Percentiles rank a stretch among this genome's conserved stretches.
These are phyloP conservation scores for Rhynchosporium agropyri DNA, from an alignment of 2,329 filamentous ascomycete genomes.

Conservation along the genomic window DNA sequence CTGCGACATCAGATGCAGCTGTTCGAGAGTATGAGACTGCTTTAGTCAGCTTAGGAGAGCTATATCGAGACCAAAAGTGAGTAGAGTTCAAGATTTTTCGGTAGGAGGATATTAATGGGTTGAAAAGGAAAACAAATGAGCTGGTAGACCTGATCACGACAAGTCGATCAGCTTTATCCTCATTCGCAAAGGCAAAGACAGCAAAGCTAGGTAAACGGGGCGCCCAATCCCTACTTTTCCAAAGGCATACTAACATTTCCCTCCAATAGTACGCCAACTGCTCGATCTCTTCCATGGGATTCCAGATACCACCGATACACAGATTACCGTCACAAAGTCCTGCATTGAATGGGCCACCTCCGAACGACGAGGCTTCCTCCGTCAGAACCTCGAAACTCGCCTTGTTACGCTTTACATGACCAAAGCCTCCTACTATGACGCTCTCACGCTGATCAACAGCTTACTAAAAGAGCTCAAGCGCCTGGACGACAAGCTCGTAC, in stretches of 20 bases:
- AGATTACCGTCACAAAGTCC: constrained; percentile 94
- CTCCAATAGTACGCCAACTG: constrained; percentile 80
- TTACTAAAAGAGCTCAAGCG: constrained; percentile 96
- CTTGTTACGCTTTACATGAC: constrained; percentile 94
- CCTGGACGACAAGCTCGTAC: constrained; percentile 94
- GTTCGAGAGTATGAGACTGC: constrained; percentile 91
- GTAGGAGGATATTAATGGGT: constrained; percentile 38
- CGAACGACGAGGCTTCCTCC: constrained; percentile 92
- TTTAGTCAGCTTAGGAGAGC: constrained; percentile 83
- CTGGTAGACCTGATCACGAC: constrained; percentile 88
- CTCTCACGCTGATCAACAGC: constrained; percentile 93
- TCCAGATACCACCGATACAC: constrained; percentile 90
- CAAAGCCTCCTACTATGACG: constrained; percentile 97
- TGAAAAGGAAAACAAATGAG: constrained; percentile 72
- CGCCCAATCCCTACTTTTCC: not conserved
- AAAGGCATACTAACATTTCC: constrained; percentile 17
- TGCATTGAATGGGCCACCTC: constrained; percentile 99
- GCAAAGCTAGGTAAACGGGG: constrained; percentile 82
- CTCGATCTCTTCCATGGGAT: constrained; percentile 94
- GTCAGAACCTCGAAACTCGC: constrained; percentile 96
- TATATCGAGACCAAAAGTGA: constrained; percentile 87
- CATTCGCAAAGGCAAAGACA: constrained; percentile 98
- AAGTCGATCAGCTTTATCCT: constrained; percentile 88
- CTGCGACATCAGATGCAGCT: constrained; percentile 79
- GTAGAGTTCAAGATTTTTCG: constrained; percentile 37